These are phyloP conservation scores for Paecilomyces fulvus DNA, from an alignment of 2,329 filamentous ascomycete genomes.

Conservation along the genomic window DNA sequence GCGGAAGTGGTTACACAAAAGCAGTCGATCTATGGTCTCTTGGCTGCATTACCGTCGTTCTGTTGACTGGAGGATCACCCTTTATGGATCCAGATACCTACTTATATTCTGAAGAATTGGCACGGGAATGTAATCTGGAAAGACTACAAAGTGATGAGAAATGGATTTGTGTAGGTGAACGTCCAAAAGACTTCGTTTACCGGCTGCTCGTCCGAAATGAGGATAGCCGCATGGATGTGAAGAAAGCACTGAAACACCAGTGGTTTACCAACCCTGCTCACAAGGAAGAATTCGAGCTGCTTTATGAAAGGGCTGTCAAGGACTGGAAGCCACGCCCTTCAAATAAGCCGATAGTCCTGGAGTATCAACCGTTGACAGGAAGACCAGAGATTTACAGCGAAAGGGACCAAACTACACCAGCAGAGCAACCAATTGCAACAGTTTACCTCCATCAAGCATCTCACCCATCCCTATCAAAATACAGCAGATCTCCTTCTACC, in stretches of 20 bases:
- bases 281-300: constrained; percentile 37
- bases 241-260: constrained; percentile 44
- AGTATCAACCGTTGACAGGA: background rate
- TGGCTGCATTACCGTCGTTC: constrained; percentile 45
- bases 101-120: constrained; percentile 20
- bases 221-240: constrained; percentile 41
- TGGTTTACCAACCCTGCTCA: constrained; percentile 51
- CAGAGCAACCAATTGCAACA: background rate
- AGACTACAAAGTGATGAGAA: constrained; percentile 34
- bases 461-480: background rate
- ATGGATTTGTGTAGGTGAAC: constrained; percentile 36
- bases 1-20: constrained; percentile 44
- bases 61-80: constrained; percentile 44
- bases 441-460: background rate
- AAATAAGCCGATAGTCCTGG: background rate
- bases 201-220: constrained; percentile 45
- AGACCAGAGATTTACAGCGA: background rate
- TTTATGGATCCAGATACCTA: constrained; percentile 33
- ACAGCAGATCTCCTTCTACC: background rate
- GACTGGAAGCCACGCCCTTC: constrained; percentile 41
- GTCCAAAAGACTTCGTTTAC: constrained; percentile 47
- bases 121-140: constrained; percentile 34
- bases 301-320: constrained; percentile 42
- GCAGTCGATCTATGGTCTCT: constrained; percentile 56
- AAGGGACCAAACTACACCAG: background rate